Evolutionary conservation across 2,329 filamentous ascomycete species (phyloP), one percentile per base, ranked within the genome.

Genomic region (Ciborinia camelliae): DNA sequence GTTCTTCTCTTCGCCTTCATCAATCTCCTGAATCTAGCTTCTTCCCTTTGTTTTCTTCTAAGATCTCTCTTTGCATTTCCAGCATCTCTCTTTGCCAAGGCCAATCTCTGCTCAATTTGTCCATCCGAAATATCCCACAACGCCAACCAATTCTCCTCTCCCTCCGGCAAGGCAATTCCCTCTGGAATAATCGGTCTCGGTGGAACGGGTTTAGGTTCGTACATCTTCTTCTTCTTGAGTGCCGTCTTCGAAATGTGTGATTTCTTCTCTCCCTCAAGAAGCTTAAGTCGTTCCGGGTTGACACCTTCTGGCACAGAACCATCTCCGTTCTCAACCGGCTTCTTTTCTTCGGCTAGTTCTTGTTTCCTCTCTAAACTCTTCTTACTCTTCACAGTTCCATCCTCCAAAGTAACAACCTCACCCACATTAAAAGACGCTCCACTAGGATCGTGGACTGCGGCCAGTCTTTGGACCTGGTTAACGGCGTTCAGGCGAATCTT

Each of bases 41-140:
- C 65, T 60, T 71, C 69, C 54, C 69, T 67, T 41, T 73, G 68
- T 28, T 70, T 50, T 20, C 62, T 67, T 39, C 67, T 64, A 15
- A 69, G 62, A 28, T 65, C 53, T 53, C 71, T 72, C 48, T 67
- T 68, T 14, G 66, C 64, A 37, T 62, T 50, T 37, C 54, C 66
- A 48, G 71, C 73, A 37, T 65, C 62, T 39, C 68, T 69, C 64
- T 71, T 71, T 20, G 65, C 63, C 1, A 60, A 43, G 9, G 63
- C 63, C 26, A 76, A 41, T 39, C 75, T 63, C 53, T 70, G 68
- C 54, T 69, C 63, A 28, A 76, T 67, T 23, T 74, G 68, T 28
- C 71, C 67, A 64, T 76, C 74, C 6, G 69, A 65, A n/a, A 76
- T 68, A 67, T 76, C 74, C 73, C 74, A 76, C 39, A 76, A 60